Evolutionary conservation across 2,329 filamentous ascomycete species (phyloP).

Genomic region (Polytolypa hystricis): DNA sequence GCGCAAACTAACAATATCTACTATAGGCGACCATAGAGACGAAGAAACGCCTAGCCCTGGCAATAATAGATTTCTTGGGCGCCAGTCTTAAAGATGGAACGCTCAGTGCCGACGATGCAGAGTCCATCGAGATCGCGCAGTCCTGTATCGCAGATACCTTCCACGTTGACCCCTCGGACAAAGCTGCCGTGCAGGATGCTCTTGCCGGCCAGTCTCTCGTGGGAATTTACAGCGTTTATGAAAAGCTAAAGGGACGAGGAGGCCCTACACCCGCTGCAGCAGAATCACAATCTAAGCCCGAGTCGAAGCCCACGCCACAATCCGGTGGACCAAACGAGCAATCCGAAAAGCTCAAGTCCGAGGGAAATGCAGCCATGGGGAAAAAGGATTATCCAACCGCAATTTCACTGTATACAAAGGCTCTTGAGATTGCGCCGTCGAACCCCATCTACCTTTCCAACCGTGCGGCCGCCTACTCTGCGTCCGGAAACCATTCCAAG

Average conservation of each 20-base stretch:
- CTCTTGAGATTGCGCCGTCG: slow-evolving; percentile 64
- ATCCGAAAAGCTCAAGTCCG: slow-evolving; percentile 77
- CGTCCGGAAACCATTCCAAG: slow-evolving; percentile 69
- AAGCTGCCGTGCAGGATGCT: slow-evolving; percentile 60
- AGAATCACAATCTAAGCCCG: slow-evolving; percentile 30
- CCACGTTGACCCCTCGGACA: slow-evolving; percentile 78
- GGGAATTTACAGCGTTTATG: slow-evolving; percentile 89
- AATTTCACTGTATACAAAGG: slow-evolving; percentile 79
- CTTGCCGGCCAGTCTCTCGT: slow-evolving; percentile 78
- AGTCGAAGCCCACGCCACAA: slow-evolving; percentile 26
- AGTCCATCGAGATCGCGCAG: slow-evolving; percentile 86
- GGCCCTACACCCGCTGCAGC: slow-evolving; percentile 30
- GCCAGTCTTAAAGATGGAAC: slow-evolving; percentile 80
- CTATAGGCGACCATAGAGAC: slow-evolving; percentile 40
- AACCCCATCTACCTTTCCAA: slow-evolving; percentile 98
- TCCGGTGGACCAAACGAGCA: slow-evolving; percentile 33
- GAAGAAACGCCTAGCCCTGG: slow-evolving; percentile 85
- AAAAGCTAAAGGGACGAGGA: slow-evolving; percentile 71
- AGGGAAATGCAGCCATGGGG: slow-evolving; percentile 91
- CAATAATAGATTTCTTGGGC: slow-evolving; percentile 90
- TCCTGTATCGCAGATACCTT: slow-evolving; percentile 94
- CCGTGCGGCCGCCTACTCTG: slow-evolving; percentile 86
- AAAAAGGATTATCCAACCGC: slow-evolving; percentile 78
- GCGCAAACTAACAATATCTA: no score
- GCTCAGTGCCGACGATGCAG: slow-evolving; percentile 73